phyloP scores from a whole-genome alignment of 495 filamentous ascomycete genomes.

The Friedmanniomyces simplex region DNA sequence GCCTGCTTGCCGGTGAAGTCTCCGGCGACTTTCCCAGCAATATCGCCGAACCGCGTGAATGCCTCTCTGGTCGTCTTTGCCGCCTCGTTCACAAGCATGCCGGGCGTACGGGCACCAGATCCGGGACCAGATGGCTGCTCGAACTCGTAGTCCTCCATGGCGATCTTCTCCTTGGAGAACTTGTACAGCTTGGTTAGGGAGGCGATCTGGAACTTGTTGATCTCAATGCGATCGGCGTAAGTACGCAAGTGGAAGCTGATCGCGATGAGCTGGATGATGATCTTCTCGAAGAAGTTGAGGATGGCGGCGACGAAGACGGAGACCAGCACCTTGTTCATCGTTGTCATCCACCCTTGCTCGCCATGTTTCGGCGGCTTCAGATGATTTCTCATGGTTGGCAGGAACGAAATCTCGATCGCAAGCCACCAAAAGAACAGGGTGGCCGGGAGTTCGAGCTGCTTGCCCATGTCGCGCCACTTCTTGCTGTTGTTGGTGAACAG shows the following conservation, averaged over 20 bases:
- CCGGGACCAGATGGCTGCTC: conserved; percentile 39
- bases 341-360: conserved; percentile 57
- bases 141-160: conserved; percentile 62
- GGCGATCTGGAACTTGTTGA: conserved; percentile 82
- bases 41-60: conserved; percentile 71
- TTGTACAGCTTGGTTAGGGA: conserved; percentile 73
- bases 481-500: conserved; percentile 79
- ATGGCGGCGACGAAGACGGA: conserved; percentile 67
- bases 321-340: conserved; percentile 79
- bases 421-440: conserved; percentile 92
- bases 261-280: conserved; percentile 90
- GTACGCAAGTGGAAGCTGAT: conserved; percentile 86
- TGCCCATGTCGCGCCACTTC: conserved; percentile 88
- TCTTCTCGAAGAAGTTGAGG: conserved; percentile 83
- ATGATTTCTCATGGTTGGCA: conserved; percentile 66
- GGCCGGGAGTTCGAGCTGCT: conserved; percentile 73
- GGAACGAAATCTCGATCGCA: conserved; percentile 63
- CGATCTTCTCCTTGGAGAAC: conserved; percentile 64
- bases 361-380: conserved; percentile 42
- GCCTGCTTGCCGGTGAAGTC: conserved; percentile 81
- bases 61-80: conserved; percentile 61
- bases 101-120: conserved; percentile 61
- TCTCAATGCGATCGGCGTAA: conserved; percentile 81
- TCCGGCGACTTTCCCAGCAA: conserved; percentile 81
- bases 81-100: conserved; percentile 48